Conservation (phyloP, 2,329 filamentous ascomycete genomes). For the Amauroascus niger region DNA sequence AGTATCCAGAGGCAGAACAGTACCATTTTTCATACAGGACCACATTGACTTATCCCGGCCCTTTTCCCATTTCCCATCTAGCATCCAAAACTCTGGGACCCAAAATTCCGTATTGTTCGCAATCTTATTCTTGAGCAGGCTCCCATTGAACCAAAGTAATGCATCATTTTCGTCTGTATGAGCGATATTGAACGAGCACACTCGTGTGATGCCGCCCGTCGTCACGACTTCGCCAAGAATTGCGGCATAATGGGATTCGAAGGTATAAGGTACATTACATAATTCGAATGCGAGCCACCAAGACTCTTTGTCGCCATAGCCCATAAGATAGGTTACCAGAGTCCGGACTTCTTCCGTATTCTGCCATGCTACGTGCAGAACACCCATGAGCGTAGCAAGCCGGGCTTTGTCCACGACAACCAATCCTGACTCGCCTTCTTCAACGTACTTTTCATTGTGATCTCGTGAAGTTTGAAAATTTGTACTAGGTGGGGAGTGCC, state of each 20-base stretch:
- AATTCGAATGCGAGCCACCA: conserved; percentile 42
- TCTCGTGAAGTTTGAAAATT: conserved; percentile 30
- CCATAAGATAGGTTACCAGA: conserved; percentile 35
- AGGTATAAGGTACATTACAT: conserved; percentile 31
- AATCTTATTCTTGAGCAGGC: conserved; percentile 36
- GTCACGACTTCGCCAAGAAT: conserved; percentile 27
- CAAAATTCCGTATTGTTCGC: conserved; percentile 26
- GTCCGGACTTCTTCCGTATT: conserved; percentile 36
- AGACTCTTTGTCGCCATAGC: conserved; percentile 41
- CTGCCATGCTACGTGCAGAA: conserved; percentile 40
- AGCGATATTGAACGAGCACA: conserved; percentile 36
- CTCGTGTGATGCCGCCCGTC: conserved; percentile 1
- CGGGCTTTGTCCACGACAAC: conserved; percentile 37
- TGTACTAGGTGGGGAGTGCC: conserved; percentile 25
- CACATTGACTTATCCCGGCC: neutral
- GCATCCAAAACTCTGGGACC: conserved; percentile 36
- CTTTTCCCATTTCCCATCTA: conserved; percentile 25
- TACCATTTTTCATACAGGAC: conserved; percentile 4
- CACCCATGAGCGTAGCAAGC: conserved; percentile 30
- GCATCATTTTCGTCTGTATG: conserved; percentile 34
- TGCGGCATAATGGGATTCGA: conserved; percentile 36
- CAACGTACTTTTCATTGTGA: conserved; percentile 35
- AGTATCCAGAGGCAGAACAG: neutral
- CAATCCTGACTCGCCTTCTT: conserved; percentile 38
- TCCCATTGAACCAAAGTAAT: conserved; percentile 39